phyloP scores from a whole-genome alignment of 148 eudicot genomes.

The Vaccinium darrowii region DNA sequence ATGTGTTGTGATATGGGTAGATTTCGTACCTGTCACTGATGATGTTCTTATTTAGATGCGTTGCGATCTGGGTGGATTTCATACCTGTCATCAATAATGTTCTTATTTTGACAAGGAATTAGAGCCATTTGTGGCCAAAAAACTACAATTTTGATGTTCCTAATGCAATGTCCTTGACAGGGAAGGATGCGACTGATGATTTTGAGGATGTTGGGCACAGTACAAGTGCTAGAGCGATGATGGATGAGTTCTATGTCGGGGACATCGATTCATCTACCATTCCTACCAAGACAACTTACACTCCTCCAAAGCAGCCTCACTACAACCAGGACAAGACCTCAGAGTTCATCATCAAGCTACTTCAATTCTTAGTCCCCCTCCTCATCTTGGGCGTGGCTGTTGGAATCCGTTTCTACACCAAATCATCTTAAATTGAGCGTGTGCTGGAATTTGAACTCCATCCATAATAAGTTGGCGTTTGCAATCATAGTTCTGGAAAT shows the following conservation, averaged over 20 bases:
- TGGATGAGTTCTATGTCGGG: constrained; percentile 76
- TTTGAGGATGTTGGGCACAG: constrained; percentile 96
- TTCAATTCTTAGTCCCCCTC: constrained; percentile 85
- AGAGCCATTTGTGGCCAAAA: background rate
- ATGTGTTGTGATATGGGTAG: too few species aligned
- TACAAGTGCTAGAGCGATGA: constrained; percentile 70
- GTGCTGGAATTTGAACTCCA: background rate
- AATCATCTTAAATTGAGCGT: constrained; percentile 39
- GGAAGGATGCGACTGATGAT: constrained; percentile 92
- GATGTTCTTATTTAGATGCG: too few species aligned
- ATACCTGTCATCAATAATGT: too few species aligned
- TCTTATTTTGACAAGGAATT: background rate
- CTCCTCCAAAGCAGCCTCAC: constrained; percentile 66
- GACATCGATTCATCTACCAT: constrained; percentile 62
- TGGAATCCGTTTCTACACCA: constrained; percentile 69
- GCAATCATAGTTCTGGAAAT: background rate
- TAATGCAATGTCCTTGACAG: constrained; percentile 35
- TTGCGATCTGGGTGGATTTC: too few species aligned
- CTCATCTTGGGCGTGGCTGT: constrained; percentile 68
- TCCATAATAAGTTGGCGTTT: constrained; percentile 8
- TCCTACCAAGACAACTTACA: constrained; percentile 51
- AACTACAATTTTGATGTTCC: background rate
- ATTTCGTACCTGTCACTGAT: too few species aligned
- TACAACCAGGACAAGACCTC: constrained; percentile 69
- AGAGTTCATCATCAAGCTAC: constrained; percentile 69